Percentiles rank a stretch among this genome's conserved stretches.
Evolutionary conservation across 2,329 filamentous ascomycete genomes (phyloP).

Genomic region (Aspergillus novofumigatus): DNA sequence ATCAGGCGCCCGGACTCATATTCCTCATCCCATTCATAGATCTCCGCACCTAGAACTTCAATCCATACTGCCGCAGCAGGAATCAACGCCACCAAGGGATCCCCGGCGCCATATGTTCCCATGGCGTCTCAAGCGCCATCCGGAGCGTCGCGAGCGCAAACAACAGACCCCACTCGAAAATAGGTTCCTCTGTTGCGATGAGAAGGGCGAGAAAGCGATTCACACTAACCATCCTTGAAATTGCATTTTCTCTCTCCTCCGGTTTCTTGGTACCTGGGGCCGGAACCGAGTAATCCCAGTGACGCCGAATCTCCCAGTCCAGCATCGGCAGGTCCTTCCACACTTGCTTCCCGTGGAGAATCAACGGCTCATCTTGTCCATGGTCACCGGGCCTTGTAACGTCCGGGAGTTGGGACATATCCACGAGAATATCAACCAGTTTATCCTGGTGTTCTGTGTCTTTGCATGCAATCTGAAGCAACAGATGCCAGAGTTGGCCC

Average conservation of each 20-base stretch:
- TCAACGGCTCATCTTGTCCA: neutral
- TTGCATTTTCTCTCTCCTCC: neutral
- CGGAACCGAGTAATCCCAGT: conserved; percentile 8
- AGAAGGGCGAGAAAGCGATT: conserved; percentile 8
- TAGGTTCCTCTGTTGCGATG: conserved; percentile 6
- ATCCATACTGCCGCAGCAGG: conserved; percentile 12
- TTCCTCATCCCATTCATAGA: conserved; percentile 12
- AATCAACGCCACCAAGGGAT: conserved; percentile 4
- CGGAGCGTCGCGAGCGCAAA: conserved; percentile 10
- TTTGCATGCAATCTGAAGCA: neutral
- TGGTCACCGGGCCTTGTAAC: neutral
- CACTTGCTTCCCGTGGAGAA: conserved; percentile 5
- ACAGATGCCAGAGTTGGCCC: neutral
- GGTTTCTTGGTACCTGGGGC: neutral
- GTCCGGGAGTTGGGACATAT: conserved; percentile 1
- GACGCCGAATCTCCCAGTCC: conserved; percentile 7
- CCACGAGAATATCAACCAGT: conserved; percentile 2
- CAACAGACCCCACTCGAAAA: conserved; percentile 6
- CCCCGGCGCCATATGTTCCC: neutral
- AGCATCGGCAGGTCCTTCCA: conserved; percentile 12
- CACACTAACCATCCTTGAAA: conserved; percentile 1
- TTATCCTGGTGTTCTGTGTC: conserved; percentile 2
- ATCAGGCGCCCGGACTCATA: neutral
- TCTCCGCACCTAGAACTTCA: conserved; percentile 9
- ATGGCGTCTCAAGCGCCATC: conserved; percentile 5